Evolutionary conservation across 1,139 yeast genomes (phyloP), one percentile per base, ranked within the genome.

Genomic region (Magnusiomyces starmeri): DNA sequence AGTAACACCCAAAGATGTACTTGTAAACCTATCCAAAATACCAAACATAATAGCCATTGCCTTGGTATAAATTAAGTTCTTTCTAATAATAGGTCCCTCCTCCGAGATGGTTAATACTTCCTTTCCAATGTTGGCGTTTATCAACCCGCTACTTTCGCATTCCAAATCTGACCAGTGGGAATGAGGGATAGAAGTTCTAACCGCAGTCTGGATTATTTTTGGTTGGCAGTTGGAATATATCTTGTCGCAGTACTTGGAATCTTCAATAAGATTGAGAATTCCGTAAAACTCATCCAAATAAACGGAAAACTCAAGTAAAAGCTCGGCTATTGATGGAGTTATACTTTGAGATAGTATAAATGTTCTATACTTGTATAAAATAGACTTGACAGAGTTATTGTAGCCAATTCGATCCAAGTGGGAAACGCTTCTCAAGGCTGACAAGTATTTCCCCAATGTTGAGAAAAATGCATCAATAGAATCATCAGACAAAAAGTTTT

Each of bases 1-100:
- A 0, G 60, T 56, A 26, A 67, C 58, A 1, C 66, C 66, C 0
- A 53, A 52, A 4, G 61, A 51, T 16, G 56, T 50, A 10, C 51
- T 51, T 24, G 52, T 53, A 47, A 65, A 60, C 44, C 70, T 54
- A 27, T 57, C 59, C 48, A 67, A 51, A 6, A 65, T 56, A 3
- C 68, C 70, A 56, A 66, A 65, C 60, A 65, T 57, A 43, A 61
- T 64, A 4, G 69, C 67, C 67, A 66, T 62, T 12, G 65, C 61
- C 21, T 57, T 48, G n/a, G 59, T 54, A 46, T 53, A 21, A 4
- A 34, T 32, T 4, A 20, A 21, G 4, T 40, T 25, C 14, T 21
- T 32, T 10, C 41, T 27, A 45, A 24, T 56, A 47, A 53, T 52
- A 21, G 58, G 61, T 10, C 50, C 51, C 22, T 43, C 51, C 51